Evolutionary conservation across 257 asterid genomes (phyloP).

Genomic region (Striga asiatica): DNA sequence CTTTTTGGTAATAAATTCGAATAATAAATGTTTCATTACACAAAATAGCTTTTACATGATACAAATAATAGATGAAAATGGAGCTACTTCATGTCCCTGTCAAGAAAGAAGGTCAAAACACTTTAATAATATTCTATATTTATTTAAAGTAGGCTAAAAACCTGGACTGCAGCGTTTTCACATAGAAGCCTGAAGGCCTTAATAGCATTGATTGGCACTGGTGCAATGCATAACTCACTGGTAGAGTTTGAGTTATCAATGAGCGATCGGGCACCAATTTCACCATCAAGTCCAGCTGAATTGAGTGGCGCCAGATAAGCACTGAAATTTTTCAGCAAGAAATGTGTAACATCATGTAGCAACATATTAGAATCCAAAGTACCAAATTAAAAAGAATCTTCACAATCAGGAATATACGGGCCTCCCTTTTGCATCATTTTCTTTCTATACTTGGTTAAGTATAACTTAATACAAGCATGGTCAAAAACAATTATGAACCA

Average conservation of each 20-base stretch:
- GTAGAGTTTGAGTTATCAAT: background rate
- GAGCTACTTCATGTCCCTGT: no score
- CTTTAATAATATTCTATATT: background rate
- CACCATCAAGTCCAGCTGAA: conserved; percentile 15
- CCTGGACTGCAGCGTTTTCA: conserved; percentile 34
- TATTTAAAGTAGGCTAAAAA: background rate
- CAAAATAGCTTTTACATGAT: no score
- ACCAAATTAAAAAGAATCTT: no score
- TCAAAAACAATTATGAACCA: no score
- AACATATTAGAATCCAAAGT: background rate
- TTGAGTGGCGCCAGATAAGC: conserved; percentile 23
- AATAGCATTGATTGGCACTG: conserved; percentile 23
- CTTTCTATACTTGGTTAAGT: no score
- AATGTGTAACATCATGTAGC: background rate
- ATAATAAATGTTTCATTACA: no score
- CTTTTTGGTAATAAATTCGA: no score
- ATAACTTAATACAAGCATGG: no score
- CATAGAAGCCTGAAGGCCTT: conserved; percentile 28
- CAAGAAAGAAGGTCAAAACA: no score
- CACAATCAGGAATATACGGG: no score
- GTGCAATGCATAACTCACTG: conserved; percentile 4
- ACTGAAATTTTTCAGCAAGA: conserved; percentile 28
- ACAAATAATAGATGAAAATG: no score
- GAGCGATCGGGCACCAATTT: background rate
- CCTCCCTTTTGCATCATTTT: no score